These are phyloP conservation scores for Babjeviella inositovora DNA, from an alignment of 805 yeast genomes.

Conservation along the genomic window DNA sequence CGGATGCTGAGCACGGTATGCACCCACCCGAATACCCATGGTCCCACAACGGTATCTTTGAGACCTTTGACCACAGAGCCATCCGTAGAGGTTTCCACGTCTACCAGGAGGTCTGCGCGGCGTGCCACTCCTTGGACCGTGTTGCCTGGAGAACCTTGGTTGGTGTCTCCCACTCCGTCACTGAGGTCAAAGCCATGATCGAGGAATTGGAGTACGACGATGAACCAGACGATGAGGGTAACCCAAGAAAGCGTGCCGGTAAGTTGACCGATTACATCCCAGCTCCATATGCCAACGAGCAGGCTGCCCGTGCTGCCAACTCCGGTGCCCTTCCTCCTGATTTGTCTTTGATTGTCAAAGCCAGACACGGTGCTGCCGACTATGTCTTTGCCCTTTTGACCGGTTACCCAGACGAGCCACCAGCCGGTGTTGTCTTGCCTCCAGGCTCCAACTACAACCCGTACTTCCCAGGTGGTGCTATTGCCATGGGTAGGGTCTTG, in stretches of 20 bases:
- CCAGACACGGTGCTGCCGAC: slow-evolving; percentile 97
- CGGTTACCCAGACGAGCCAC: slow-evolving; percentile 98
- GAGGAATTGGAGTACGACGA: slow-evolving; percentile 97
- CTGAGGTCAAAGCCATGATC: slow-evolving; percentile 85
- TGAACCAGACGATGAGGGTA: slow-evolving; percentile 92
- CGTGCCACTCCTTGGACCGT: slow-evolving; percentile 94
- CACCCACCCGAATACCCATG: slow-evolving; percentile 89
- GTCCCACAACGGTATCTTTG: slow-evolving; percentile 89
- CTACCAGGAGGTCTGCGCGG: slow-evolving; percentile 97
- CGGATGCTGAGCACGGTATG: slow-evolving; percentile 97
- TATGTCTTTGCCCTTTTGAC: slow-evolving; percentile 90
- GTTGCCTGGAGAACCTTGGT: slow-evolving; percentile 97
- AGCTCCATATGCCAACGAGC: slow-evolving; percentile 93
- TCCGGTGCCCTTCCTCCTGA: slow-evolving; percentile 99
- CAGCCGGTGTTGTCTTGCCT: slow-evolving; percentile 90
- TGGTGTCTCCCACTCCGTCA: slow-evolving; percentile 86
- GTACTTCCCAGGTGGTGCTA: slow-evolving; percentile 99
- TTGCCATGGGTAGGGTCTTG: slow-evolving; percentile 98
- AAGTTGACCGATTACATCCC: slow-evolving; percentile 92
- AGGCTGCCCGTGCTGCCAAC: slow-evolving; percentile 99
- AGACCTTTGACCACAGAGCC: slow-evolving; percentile 84
- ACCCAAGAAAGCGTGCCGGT: slow-evolving; percentile 96
- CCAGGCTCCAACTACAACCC: slow-evolving; percentile 97
- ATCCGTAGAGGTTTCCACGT: slow-evolving; percentile 99
- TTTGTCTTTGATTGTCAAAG: slow-evolving; percentile 91